phyloP scores from a whole-genome alignment of 768 basidiomycete genomes.

The Hericium alpestre region DNA sequence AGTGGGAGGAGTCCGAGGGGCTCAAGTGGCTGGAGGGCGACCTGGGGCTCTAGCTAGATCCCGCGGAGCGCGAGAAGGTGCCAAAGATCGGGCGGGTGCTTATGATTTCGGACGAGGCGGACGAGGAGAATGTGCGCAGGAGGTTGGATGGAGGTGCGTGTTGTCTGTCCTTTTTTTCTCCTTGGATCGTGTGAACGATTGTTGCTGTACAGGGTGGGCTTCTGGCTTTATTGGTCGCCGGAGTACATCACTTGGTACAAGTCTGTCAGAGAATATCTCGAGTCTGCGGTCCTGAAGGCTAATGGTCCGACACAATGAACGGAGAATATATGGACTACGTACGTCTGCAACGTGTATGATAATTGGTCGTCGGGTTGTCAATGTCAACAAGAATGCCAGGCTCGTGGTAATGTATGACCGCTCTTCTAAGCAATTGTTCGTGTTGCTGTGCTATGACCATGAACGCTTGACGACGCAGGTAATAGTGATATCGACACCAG shows the following conservation, averaged over 20 bases:
- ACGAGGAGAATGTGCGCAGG: background rate
- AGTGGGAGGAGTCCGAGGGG: background rate
- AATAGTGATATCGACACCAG: too few relatives aligned
- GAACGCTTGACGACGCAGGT: too few relatives aligned
- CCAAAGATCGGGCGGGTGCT: constrained; percentile 1
- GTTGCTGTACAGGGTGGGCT: background rate
- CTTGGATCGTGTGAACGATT: background rate
- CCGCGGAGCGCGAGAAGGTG: background rate
- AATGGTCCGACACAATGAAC: background rate
- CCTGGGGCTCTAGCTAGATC: background rate
- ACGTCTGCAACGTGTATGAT: too few relatives aligned
- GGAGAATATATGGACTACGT: too few relatives aligned
- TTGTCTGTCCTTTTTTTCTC: background rate
- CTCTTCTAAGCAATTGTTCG: too few relatives aligned
- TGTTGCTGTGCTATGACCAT: too few relatives aligned
- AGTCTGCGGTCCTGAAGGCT: background rate
- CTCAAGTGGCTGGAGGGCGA: background rate
- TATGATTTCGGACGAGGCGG: background rate
- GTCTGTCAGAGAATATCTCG: background rate
- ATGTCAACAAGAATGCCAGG: too few relatives aligned
- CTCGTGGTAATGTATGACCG: too few relatives aligned
- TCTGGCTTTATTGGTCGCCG: background rate
- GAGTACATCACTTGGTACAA: background rate
- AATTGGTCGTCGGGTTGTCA: too few relatives aligned
- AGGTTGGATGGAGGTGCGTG: background rate